phyloP scores from a whole-genome alignment of 768 basidiomycete genomes.

The Mycena metata region DNA sequence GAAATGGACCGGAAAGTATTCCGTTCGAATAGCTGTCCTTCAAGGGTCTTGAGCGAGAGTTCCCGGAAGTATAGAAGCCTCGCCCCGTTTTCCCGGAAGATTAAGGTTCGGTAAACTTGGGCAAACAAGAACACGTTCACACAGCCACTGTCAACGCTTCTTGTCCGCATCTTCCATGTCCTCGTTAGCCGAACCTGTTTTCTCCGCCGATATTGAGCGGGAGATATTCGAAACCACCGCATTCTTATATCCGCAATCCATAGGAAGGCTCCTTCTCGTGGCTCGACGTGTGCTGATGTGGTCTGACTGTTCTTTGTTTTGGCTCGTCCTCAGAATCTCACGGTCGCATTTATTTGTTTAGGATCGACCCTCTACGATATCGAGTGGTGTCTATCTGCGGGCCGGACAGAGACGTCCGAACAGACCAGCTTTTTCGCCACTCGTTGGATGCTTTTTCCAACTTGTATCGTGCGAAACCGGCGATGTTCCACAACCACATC shows the following conservation, averaged over 20 bases:
- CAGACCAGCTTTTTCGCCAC: no score
- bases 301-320: not conserved
- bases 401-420: not conserved
- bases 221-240: conserved; percentile 5
- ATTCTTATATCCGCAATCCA: not conserved
- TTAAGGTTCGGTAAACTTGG: no score
- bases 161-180: not conserved
- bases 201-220: not conserved
- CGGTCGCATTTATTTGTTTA: not conserved
- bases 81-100: no score
- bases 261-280: not conserved
- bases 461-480: not conserved
- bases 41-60: no score
- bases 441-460: not conserved
- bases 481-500: not conserved
- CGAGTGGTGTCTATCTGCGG: not conserved
- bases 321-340: not conserved
- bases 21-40: no score
- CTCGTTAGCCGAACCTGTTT: not conserved
- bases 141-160: not conserved
- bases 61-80: no score
- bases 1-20: no score
- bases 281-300: not conserved
- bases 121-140: not conserved
- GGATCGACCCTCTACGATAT: not conserved